Conservation (phyloP, 306 rosid species). For the Cucumis hystrix region DNA sequence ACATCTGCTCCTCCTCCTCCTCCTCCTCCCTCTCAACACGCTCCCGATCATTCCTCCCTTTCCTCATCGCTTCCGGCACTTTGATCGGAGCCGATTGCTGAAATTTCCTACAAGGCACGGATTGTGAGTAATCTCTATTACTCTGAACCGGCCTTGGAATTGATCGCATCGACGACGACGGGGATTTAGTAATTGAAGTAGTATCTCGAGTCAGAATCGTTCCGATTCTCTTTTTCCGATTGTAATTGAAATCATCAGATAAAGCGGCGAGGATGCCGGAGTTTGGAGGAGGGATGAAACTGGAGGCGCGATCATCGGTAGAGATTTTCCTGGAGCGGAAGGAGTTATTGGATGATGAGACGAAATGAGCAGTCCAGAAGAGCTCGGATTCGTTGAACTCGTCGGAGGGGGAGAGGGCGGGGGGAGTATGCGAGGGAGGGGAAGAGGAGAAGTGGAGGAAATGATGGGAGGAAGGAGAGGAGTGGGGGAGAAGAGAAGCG, state of each 20-base stretch:
- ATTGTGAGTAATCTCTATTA: slow-evolving; percentile 28
- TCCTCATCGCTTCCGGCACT: slow-evolving; percentile 33
- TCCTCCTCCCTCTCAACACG: slow-evolving; percentile 23
- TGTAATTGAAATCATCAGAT: slow-evolving; percentile 14
- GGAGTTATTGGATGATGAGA: slow-evolving; percentile 25
- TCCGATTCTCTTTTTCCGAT: neutral
- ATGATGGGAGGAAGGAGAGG: slow-evolving; percentile 48
- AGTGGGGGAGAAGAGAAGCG: slow-evolving; percentile 29
- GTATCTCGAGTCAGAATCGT: slow-evolving; percentile 32
- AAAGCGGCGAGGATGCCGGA: slow-evolving; percentile 59
- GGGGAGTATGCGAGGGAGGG: slow-evolving; percentile 8
- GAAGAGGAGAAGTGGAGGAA: slow-evolving; percentile 31
- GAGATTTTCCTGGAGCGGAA: neutral
- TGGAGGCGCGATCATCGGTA: neutral
- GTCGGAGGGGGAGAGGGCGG: slow-evolving; percentile 20
- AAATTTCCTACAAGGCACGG: slow-evolving; percentile 33
- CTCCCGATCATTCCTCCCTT: slow-evolving; percentile 14
- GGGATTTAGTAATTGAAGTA: slow-evolving; percentile 17
- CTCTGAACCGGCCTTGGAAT: slow-evolving; percentile 35
- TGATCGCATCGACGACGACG: slow-evolving; percentile 30
- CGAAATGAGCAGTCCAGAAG: slow-evolving; percentile 45
- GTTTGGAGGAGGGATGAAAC: slow-evolving; percentile 10
- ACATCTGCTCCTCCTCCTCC: slow-evolving; percentile 32
- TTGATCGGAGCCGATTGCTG: slow-evolving; percentile 67
- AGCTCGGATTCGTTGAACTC: slow-evolving; percentile 70